Base-by-base conservation (phyloP, 441 rosid genomes). In the Theobroma grandiflorum region DNA sequence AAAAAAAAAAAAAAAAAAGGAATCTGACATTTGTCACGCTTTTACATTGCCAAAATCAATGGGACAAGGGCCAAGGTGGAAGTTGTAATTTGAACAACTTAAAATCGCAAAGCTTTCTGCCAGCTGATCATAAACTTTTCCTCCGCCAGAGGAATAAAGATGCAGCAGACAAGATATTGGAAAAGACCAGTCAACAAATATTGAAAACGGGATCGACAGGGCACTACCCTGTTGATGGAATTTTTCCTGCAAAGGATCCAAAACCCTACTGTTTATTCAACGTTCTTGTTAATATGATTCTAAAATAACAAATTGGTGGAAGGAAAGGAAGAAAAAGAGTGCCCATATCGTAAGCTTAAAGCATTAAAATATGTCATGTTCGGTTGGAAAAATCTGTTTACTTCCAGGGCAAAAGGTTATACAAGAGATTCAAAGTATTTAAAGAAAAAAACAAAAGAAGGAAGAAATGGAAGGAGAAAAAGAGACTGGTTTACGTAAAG, bases 361-460 rank as follows among this genome's bases (percentile, higher is more conserved):
- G 66, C 53, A 61, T 76, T 33, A 76, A 75, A 62, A 47, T 42
- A 75, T 62, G 8, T 9, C 40, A 26, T 22, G 53, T 40, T 74
- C 40, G 16, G 12, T 65, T 22, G 53, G 37, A 26, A 53, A 68
- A 42, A 52, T 52, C 3, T 67, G 80, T 2, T 68, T 58, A 11
- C 20, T 78, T 78, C 64, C 18, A 68, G 8, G 35, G 74, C 62
- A 47, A 78, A 78, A 76, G 47, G 52, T 57, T 74, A 31, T 59
- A 26, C 7, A 20, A 65, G 55, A 84, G 82, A 84, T 80, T 84
- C 82, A 80, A 84, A 84, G 83, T 26, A 52, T 18, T 67, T 38
- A 79, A 83, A 84, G 84, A 62, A 53, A 62, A 78, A 80, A 26
- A 26, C n/a, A n/a, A 26, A 26, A 26, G 31, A 26, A 26, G 40